Evolutionary conservation across 768 basidiomycete species (phyloP), one percentile per base, ranked within the genome.

Genomic region (Boletus edulis): DNA sequence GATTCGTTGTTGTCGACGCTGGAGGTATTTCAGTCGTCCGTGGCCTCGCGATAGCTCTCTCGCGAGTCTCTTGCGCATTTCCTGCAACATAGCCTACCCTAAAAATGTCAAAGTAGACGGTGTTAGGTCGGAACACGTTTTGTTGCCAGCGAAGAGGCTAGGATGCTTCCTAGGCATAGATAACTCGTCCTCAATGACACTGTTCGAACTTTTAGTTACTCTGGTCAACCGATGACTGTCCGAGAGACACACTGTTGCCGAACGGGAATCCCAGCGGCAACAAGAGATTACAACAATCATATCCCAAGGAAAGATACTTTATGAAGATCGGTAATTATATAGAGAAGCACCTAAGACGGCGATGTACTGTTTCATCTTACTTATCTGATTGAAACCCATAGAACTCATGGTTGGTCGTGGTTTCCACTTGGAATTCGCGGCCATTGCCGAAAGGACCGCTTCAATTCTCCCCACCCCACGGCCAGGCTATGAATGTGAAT

Each of bases 41-140:
- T 34, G 88, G 89, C 34, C 78, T 93, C 15, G 81, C 88, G 72
- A 55, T 84, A 17, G 73, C 88, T 31, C 80, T 91, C 52, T 78
- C 86, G 81, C 88, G 72, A 55, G 74, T 61, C 27, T 46, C 17
- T 41, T 20, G 27, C 20, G 8, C 6, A 9, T 42, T 12, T 14
- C 18, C 20, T 44, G 37, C 10, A 12, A 15, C 24, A 5, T 14
- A 22, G n/a, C 32, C 51, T 24, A 54, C 47, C 34, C 13, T n/a
- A 14, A 49, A 49, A 15, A 17, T 22, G 51, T n/a, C 45, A 58
- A 88, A 46, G 92, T 91, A 5, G 77, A 85, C 3, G 92, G 86
- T 42, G 87, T 94, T 94, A 91, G 91, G 90, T 91, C 38, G 89
- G 89, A 38, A 94, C 91, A 5, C 84, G 91, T 39, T 94, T 94